phyloP scores from a whole-genome alignment of 2,329 filamentous ascomycete species.

The Cordyceps cicadae region DNA sequence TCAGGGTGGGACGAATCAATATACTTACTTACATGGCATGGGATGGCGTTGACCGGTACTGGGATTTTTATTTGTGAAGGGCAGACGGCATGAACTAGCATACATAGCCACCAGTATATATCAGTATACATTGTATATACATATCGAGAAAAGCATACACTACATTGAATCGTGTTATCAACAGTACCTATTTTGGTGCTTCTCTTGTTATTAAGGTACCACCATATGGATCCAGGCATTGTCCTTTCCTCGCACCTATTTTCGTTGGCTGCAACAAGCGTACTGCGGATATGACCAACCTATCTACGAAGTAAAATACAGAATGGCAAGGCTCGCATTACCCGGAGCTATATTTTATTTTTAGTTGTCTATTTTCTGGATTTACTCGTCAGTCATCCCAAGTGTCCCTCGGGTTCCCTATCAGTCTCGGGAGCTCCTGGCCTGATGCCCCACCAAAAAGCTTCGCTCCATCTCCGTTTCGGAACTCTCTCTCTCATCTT shows the following conservation, averaged over 20 bases:
- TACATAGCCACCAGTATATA: not conserved
- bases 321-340: too few relatives aligned
- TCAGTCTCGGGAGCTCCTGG: not conserved
- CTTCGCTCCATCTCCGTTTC: not conserved
- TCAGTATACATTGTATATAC: not conserved
- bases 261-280: too few relatives aligned
- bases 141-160: not conserved
- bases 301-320: too few relatives aligned
- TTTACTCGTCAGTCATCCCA: too few relatives aligned
- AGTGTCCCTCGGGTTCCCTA: not conserved
- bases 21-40: not conserved
- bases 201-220: too few relatives aligned
- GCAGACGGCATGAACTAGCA: not conserved
- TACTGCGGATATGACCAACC: too few relatives aligned
- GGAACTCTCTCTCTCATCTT: not conserved
- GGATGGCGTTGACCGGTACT: not conserved
- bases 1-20: not conserved
- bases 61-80: not conserved
- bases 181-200: too few relatives aligned
- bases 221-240: too few relatives aligned
- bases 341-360: too few relatives aligned
- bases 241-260: too few relatives aligned
- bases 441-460: slow-evolving; percentile 8
- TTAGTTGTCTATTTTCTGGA: too few relatives aligned
- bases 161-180: not conserved